Evolutionary conservation across 1,284 basidiomycete species (phyloP).

Genomic region (Stygiomarasmius scandens): DNA sequence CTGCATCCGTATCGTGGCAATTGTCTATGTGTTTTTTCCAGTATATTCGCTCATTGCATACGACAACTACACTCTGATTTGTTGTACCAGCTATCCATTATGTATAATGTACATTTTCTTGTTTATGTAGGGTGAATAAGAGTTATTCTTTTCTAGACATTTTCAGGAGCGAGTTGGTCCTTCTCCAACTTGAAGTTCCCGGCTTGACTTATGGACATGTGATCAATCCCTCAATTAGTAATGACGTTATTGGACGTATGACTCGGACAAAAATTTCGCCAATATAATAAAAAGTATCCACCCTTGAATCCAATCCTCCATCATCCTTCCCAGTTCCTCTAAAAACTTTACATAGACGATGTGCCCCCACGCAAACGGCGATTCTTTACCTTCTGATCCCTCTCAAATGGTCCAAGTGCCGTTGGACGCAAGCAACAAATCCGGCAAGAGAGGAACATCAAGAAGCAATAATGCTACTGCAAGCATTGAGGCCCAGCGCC

Average conservation of each 20-base stretch:
- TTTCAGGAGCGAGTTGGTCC: too few species aligned
- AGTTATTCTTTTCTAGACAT: too few species aligned
- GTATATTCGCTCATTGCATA: background rate
- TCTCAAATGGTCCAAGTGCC: slow-evolving; percentile 73
- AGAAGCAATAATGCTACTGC: slow-evolving; percentile 28
- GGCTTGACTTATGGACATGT: too few species aligned
- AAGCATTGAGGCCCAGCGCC: slow-evolving; percentile 43
- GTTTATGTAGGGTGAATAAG: too few species aligned
- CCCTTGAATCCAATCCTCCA: background rate
- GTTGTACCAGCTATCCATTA: background rate
- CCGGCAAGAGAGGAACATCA: slow-evolving; percentile 46
- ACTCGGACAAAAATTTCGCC: background rate
- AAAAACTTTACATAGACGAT: slow-evolving; percentile 37
- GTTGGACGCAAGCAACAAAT: slow-evolving; percentile 44
- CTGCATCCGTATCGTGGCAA: background rate
- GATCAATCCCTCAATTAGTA: too few species aligned
- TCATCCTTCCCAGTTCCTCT: background rate
- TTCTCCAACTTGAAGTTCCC: too few species aligned
- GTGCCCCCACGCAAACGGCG: slow-evolving; percentile 68
- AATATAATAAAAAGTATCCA: background rate
- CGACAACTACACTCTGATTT: background rate
- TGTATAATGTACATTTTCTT: background rate
- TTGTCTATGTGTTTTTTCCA: background rate
- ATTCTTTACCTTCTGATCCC: slow-evolving; percentile 45
- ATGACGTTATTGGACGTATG: background rate